These are phyloP conservation scores for Aspergillus hiratsukae DNA, from an alignment of 2,329 filamentous ascomycete genomes.

Conservation along the genomic window DNA sequence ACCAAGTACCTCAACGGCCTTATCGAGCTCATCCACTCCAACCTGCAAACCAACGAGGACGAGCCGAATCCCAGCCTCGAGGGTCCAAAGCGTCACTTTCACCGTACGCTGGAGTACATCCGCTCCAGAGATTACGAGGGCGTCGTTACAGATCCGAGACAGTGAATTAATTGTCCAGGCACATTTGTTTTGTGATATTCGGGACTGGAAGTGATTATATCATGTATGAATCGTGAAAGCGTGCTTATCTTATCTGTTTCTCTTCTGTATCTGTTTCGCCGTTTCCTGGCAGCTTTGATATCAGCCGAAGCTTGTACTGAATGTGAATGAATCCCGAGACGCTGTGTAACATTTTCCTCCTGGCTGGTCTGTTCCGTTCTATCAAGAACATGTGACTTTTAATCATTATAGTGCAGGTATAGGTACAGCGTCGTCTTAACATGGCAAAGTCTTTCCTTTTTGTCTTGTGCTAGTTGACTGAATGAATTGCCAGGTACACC, in stretches of 20 bases:
- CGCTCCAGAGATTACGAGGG: slow-evolving; percentile 88
- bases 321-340: background rate
- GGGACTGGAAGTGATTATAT: slow-evolving; percentile 6
- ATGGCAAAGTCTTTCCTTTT: slow-evolving; percentile 19
- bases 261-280: slow-evolving; percentile 1
- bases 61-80: slow-evolving; percentile 68
- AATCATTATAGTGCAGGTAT: slow-evolving; percentile 6
- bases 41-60: slow-evolving; percentile 75
- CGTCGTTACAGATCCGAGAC: slow-evolving; percentile 66
- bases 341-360: slow-evolving; percentile 1
- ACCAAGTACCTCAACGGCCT: slow-evolving; percentile 97
- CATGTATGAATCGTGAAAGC: slow-evolving; percentile 2
- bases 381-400: background rate
- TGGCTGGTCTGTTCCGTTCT: slow-evolving; percentile 6
- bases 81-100: slow-evolving; percentile 87
- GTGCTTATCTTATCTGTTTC: slow-evolving; percentile 11
- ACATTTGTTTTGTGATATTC: background rate
- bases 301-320: background rate
- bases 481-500: slow-evolving; percentile 4
- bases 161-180: slow-evolving; percentile 17
- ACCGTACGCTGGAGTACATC: slow-evolving; percentile 92
- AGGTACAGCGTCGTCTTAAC: slow-evolving; percentile 23
- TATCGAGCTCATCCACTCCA: slow-evolving; percentile 97
- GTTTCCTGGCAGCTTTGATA: background rate
- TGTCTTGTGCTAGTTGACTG: slow-evolving; percentile 1